Evolutionary conservation across 1,284 basidiomycete genomes (phyloP), one percentile per base, ranked within the genome.

Genomic region (Marasmius tenuissimus): DNA sequence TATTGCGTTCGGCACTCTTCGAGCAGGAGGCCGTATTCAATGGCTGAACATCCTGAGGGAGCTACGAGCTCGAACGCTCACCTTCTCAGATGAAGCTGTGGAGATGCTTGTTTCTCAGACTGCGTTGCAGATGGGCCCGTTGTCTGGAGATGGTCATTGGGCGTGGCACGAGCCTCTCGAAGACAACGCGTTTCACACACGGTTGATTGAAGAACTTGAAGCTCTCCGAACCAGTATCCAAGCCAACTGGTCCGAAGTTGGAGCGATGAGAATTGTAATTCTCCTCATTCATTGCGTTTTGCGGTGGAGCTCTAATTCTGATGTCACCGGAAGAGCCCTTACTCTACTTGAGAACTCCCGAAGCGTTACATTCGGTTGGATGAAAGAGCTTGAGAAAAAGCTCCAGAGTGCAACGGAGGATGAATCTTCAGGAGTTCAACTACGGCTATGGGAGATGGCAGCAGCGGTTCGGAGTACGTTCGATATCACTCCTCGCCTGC

Each of bases 11-110:
- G 76, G 76, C 0, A 69, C 70, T 38, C 61, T 85, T 37, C 79
- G 82, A 4, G 73, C 77, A 39, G 82, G 83, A 1, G 63, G 69
- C 5, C 67, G 66, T 1, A 63, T 84, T 0, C 83, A 85, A 53
- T 85, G 82, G 83, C 64, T 79, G 45, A 85, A 84, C 61, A 77
- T 85, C 14, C 66, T 75, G 7, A 71, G 77, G 20, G 81, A 80
- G 62, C 63, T 84, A 16, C 69, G 70, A 9, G 71, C 73, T 12
- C 70, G 72, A 37, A 63, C 64, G 0, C 65, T 85, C 38, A 75
- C 70, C 0, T 78, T 83, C 55, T 66, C 69, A 22, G 63, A 68
- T 1, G 69, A 73, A 3, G 79, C 76, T 27, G 80, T 84, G 0
- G 71, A 78, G 59, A 51, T 70, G 1, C 68, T 85, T 1, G 18